phyloP scores from a whole-genome alignment of 352 stramenopile genomes.

The Pythium dissotocum region DNA sequence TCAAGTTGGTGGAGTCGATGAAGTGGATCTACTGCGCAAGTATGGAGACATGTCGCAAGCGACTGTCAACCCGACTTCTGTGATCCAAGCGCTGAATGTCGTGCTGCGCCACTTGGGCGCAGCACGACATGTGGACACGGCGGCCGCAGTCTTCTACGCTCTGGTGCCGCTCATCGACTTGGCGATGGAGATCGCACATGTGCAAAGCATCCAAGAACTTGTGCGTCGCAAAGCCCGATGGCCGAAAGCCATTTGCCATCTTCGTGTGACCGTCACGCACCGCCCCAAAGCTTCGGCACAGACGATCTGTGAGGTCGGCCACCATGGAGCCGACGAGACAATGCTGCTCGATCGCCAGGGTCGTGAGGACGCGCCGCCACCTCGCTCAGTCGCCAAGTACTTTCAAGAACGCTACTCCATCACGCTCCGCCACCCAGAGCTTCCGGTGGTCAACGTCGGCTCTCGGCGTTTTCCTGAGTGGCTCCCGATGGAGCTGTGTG shows the following conservation, averaged over 20 bases:
- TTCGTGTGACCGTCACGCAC: conserved; percentile 10
- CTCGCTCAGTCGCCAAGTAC: conserved; percentile 5
- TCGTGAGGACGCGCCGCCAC: no score
- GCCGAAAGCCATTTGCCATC: neutral
- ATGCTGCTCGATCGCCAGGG: conserved; percentile 1
- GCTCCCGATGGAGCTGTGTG: conserved; percentile 24
- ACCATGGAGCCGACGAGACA: conserved; percentile 4
- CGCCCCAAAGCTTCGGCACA: neutral
- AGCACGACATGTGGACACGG: conserved; percentile 21
- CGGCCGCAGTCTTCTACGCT: conserved; percentile 17
- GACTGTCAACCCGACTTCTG: neutral
- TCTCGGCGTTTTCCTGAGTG: conserved; percentile 5
- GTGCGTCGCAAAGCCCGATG: neutral
- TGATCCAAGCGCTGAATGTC: conserved; percentile 14
- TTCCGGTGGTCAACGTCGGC: conserved; percentile 22
- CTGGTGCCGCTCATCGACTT: conserved; percentile 8
- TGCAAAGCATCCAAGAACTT: conserved; percentile 1
- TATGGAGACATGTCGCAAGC: neutral
- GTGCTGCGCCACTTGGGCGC: conserved; percentile 17
- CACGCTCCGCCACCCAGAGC: conserved; percentile 5
- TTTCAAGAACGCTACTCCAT: conserved; percentile 14
- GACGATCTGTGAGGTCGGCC: conserved; percentile 13
- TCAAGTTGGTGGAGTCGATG: conserved; percentile 13
- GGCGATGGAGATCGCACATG: neutral
- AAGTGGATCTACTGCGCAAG: neutral